Evolutionary conservation across 148 eudicot species (phyloP).

Genomic region (Tetragonia tetragonoides): DNA sequence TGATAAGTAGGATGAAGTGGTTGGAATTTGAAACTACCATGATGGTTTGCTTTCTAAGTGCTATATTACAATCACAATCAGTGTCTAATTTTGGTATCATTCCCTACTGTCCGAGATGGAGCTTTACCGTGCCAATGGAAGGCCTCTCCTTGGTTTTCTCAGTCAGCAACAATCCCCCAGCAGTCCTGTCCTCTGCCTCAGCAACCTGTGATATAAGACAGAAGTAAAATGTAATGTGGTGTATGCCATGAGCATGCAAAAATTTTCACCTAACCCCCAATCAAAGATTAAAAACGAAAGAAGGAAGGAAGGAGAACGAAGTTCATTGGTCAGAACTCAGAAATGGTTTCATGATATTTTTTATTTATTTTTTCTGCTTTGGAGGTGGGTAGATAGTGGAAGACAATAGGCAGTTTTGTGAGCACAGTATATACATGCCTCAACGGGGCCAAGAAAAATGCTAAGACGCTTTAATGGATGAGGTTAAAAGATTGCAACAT

Average conservation of each 20-base stretch:
- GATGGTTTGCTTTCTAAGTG: neutral
- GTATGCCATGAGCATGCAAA: neutral
- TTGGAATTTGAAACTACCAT: neutral
- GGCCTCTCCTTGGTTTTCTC: constrained; percentile 78
- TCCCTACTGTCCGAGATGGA: neutral
- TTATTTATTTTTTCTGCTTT: too few species aligned
- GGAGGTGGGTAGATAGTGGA: too few species aligned
- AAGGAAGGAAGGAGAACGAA: neutral
- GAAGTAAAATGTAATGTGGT: neutral
- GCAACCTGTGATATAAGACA: constrained; percentile 51
- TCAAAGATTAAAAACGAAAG: neutral
- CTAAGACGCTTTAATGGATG: too few species aligned
- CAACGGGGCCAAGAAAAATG: too few species aligned
- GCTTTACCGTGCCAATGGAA: constrained; percentile 75
- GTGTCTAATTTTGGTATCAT: neutral
- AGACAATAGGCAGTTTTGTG: too few species aligned
- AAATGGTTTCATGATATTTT: too few species aligned
- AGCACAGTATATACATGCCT: too few species aligned
- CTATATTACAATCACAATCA: neutral
- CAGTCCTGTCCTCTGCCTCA: constrained; percentile 68
- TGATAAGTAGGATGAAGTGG: neutral
- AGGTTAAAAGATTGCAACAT: too few species aligned
- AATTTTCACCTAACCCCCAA: neutral
- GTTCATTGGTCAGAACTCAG: too few species aligned
- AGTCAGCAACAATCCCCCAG: constrained; percentile 79